Conservation (phyloP, 352 stramenopile species). For the Pythium volutum region DNA sequence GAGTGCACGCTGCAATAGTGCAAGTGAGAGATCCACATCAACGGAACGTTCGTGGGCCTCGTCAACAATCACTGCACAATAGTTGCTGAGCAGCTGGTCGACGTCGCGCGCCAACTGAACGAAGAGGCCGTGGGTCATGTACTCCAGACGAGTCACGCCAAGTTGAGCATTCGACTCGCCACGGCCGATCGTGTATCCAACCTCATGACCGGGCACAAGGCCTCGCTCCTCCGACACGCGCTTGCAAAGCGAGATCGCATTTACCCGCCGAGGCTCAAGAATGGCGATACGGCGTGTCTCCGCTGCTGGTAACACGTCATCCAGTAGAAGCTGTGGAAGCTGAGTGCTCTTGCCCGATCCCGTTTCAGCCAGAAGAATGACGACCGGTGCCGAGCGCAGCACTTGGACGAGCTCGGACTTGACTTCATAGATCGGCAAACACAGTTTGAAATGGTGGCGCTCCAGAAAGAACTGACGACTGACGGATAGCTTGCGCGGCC, state of each 20-base stretch:
- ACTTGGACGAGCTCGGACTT: constrained; percentile 17
- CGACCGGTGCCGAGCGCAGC: constrained; percentile 2
- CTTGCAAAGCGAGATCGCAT: constrained; percentile 24
- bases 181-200: constrained; percentile 28
- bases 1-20: constrained; percentile 19
- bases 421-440: constrained; percentile 26
- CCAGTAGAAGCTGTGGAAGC: constrained; percentile 28
- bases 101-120: constrained; percentile 23
- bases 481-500: neutral
- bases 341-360: constrained; percentile 34
- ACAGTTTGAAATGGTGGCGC: constrained; percentile 15
- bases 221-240: constrained; percentile 25
- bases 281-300: constrained; percentile 22
- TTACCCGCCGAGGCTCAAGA: constrained; percentile 28
- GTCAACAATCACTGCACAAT: constrained; percentile 29
- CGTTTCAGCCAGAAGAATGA: constrained; percentile 29
- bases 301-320: constrained; percentile 14
- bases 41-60: constrained; percentile 31
- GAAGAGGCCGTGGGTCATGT: constrained; percentile 31
- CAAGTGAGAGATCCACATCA: constrained; percentile 29
- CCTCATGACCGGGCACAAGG: constrained; percentile 7
- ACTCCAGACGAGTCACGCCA: constrained; percentile 11
- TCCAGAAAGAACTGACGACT: constrained; percentile 16
- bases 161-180: constrained; percentile 8
- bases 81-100: constrained; percentile 10